Conservation (phyloP, 1,139 yeast genomes). For the Lodderomyces margitis region DNA sequence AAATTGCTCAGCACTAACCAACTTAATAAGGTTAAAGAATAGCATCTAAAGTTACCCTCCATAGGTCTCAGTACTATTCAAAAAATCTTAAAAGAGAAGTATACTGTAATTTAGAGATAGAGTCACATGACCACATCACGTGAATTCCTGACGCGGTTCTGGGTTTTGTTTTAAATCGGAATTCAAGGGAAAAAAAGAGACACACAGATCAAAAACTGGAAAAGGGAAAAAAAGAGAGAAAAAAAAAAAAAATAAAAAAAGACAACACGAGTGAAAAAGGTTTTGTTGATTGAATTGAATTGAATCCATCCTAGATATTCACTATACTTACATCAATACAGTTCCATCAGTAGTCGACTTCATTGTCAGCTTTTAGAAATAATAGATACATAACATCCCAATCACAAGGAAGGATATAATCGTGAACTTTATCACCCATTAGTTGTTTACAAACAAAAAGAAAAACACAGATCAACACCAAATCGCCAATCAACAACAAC, state of each 20-base stretch:
- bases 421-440: not conserved
- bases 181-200: not conserved
- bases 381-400: not conserved
- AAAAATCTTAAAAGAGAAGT: not conserved
- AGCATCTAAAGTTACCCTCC: not conserved
- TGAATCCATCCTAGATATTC: too few species aligned
- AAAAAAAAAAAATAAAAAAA: slow-evolving; percentile 1
- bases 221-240: slow-evolving; percentile 1
- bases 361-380: slow-evolving; percentile 3
- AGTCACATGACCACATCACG: not conserved
- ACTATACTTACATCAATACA: too few species aligned
- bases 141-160: not conserved
- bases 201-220: not conserved
- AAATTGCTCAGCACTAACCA: not conserved
- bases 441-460: slow-evolving; percentile 1
- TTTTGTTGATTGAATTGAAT: too few species aligned
- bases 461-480: slow-evolving; percentile 3
- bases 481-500: slow-evolving; percentile 2
- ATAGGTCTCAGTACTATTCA: not conserved
- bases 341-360: not conserved
- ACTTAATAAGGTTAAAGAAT: not conserved
- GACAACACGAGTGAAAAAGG: slow-evolving; percentile 2
- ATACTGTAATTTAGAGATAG: not conserved
- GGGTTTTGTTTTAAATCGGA: not conserved
- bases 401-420: not conserved